Percentiles rank a stretch among this genome's conserved stretches.
Conservation (phyloP, 257 asterid genomes). For the Voacanga thouarsii region DNA sequence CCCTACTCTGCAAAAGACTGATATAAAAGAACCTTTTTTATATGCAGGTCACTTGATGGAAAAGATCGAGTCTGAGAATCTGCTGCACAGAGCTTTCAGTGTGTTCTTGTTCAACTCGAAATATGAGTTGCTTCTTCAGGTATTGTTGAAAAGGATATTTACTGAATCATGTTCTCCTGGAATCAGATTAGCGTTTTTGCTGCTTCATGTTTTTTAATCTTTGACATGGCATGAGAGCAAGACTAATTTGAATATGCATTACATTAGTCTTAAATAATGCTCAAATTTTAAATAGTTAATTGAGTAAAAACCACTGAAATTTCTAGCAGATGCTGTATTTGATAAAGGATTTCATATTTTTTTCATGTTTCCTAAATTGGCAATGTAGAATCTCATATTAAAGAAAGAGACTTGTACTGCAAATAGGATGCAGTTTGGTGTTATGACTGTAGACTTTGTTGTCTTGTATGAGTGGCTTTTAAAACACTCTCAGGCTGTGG, state of each 20-base stretch:
- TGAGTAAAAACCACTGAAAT: neutral
- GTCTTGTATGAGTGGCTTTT: neutral
- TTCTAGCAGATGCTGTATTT: neutral
- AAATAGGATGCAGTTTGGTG: neutral
- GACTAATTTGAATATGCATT: neutral
- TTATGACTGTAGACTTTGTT: neutral
- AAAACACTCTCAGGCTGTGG: neutral
- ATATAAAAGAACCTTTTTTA: neutral
- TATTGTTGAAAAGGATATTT: conserved; percentile 26
- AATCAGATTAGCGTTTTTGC: neutral
- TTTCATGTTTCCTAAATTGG: neutral
- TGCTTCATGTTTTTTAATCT: neutral
- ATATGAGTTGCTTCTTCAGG: conserved; percentile 92
- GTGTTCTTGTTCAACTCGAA: conserved; percentile 89
- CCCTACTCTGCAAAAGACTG: neutral
- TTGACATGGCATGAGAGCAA: neutral
- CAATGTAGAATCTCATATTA: neutral
- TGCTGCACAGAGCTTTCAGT: conserved; percentile 94
- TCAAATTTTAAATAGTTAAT: neutral
- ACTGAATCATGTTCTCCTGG: neutral
- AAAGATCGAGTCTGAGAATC: conserved; percentile 70
- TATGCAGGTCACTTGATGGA: conserved; percentile 90
- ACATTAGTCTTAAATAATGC: neutral
- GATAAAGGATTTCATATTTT: neutral
- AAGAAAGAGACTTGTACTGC: neutral